Base-by-base conservation (phyloP, 352 stramenopile genomes). In the Pythium phragmiticola region DNA sequence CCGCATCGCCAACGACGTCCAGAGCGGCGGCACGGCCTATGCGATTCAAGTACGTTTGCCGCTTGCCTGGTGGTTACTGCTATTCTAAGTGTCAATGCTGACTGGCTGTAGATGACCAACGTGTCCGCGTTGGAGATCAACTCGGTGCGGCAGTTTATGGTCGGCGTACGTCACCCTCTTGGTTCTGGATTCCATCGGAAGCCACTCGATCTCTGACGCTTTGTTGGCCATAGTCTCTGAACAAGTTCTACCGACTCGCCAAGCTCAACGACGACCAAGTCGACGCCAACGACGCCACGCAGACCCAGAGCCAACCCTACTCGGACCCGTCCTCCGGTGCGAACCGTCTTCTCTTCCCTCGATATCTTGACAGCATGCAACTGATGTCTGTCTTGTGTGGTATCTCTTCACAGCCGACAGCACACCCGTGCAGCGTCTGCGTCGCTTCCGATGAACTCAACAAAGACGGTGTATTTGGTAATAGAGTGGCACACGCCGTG, bases 71-170 rank as follows among this genome's bases (percentile, higher is more conserved):
- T 46, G 21, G 8, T 14, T 26, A 50, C 28, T 23, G 7, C 7
- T 51, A 19, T 3, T 26, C 5, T 39, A 11, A 9, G 34, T 13
- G 7, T 39, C 4, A 23, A 30, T 3, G 43, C 7, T 3, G 26
- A 30, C 26, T 30, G 26, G 26, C 26, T 57, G 7, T 74, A 94
- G 74, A 90, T 96, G 84, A 96, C 94, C 79, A 94, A 94, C 57
- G 85, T 94, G 28, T 77, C 80, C 0, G 86, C 84, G 19, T 75
- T 96, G 12, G 88, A 96, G 65, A 90, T 96, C 73, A 94, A 87
- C 60, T 91, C 84, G 11, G 84, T 96, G 33, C 86, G 86, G n/a
- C 77, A 92, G 65, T 89, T 96, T 47, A 93, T 96, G 83, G 79
- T 89, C 26, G 78, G 79, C 28, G 85, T 94, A 74, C 64, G 76